Evolutionary conservation across 768 basidiomycete genomes (phyloP).

Genomic region (Lepiota venenata): DNA sequence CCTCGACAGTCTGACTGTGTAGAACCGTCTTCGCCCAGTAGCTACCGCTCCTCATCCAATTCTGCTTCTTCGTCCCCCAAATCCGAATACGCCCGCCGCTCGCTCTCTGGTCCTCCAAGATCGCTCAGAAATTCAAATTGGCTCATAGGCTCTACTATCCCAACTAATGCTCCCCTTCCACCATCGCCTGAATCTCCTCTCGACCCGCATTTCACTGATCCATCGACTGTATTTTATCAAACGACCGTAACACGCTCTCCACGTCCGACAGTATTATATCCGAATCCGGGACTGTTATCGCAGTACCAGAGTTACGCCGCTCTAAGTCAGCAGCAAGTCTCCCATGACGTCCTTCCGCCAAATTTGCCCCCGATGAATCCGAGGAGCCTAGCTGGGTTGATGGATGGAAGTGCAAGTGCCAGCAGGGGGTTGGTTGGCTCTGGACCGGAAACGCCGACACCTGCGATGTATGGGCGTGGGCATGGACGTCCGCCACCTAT

Average conservation of each 20-base stretch:
- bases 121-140: conserved; percentile 34
- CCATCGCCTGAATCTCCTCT: conserved; percentile 46
- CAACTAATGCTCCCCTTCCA: conserved; percentile 40
- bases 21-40: conserved; percentile 20
- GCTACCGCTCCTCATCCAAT: conserved; percentile 6
- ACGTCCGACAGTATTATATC: conserved; percentile 45
- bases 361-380: conserved; percentile 38
- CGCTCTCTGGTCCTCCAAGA: conserved; percentile 29
- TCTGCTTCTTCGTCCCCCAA: not conserved
- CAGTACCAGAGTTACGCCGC: conserved; percentile 31
- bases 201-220: conserved; percentile 34
- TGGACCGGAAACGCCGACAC: conserved; percentile 43
- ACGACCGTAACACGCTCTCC: conserved; percentile 49
- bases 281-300: conserved; percentile 36
- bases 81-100: conserved; percentile 20
- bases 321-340: not conserved
- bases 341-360: conserved; percentile 36
- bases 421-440: conserved; percentile 20
- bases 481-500: conserved; percentile 22
- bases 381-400: conserved; percentile 21
- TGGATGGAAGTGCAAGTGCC: not conserved
- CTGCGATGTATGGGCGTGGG: conserved; percentile 22
- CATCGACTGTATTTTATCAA: conserved; percentile 68
- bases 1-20: conserved; percentile 20
- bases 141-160: conserved; percentile 35